A percentile compares a stretch with the other conserved stretches of the same genome.
phyloP scores from a whole-genome alignment of 2,329 filamentous ascomycete genomes.

The Microthyrium microscopicum region DNA sequence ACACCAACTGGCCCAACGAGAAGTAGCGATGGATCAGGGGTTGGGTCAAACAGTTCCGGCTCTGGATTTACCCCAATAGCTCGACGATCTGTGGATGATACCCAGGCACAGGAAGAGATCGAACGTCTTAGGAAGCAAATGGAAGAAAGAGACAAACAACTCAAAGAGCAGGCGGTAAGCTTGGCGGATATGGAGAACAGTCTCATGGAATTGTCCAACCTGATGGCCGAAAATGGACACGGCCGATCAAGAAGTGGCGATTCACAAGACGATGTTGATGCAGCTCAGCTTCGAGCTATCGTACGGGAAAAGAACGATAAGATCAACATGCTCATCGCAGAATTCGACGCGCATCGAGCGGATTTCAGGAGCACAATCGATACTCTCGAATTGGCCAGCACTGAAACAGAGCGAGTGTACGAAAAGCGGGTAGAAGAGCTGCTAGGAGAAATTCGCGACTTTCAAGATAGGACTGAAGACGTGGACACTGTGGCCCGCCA shows the following conservation, averaged over 20 bases:
- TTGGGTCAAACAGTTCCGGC: conserved; percentile 22
- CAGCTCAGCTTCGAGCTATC: conserved; percentile 59
- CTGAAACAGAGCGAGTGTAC: conserved; percentile 90
- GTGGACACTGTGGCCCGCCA: conserved; percentile 83
- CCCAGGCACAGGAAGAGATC: conserved; percentile 45
- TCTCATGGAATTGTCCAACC: conserved; percentile 59
- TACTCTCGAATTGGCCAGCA: conserved; percentile 84
- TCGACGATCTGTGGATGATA: conserved; percentile 20
- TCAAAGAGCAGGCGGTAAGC: conserved; percentile 73
- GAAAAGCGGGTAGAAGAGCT: conserved; percentile 82
- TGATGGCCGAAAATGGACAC: conserved; percentile 41
- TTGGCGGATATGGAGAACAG: conserved; percentile 82
- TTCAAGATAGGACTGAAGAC: conserved; percentile 70
- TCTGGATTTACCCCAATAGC: conserved; percentile 23
- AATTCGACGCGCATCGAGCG: conserved; percentile 87
- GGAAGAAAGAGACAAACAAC: conserved; percentile 67
- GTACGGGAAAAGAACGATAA: conserved; percentile 93
- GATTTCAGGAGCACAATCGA: conserved; percentile 96
- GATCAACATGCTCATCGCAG: conserved; percentile 78
- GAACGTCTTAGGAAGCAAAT: conserved; percentile 56
- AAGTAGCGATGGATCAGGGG: conserved; percentile 31
- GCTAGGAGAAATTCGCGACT: conserved; percentile 64
- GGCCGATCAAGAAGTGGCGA: conserved; percentile 26
- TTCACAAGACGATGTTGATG: conserved; percentile 48
- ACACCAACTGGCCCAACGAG: conserved; percentile 26